Conservation (phyloP, 176 grass and related monocot genomes). For the Tillandsia leiboldiana region DNA sequence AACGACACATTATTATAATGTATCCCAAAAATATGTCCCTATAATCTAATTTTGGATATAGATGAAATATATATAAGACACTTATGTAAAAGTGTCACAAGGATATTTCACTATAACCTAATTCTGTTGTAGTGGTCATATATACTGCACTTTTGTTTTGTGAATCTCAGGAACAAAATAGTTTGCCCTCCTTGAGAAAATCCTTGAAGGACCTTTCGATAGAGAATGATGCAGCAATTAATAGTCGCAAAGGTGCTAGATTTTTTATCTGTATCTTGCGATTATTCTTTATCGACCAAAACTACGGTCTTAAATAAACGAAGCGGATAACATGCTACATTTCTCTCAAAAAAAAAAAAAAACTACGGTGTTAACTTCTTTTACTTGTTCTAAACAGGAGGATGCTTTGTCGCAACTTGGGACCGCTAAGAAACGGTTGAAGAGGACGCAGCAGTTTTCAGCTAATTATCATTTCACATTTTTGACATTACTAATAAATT, state of each 20-base stretch:
- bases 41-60: too few relatives aligned
- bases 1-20: too few relatives aligned
- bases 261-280: slow-evolving; percentile 2
- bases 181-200: slow-evolving; percentile 51
- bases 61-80: too few relatives aligned
- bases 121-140: not conserved
- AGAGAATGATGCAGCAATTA: slow-evolving; percentile 91
- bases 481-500: not conserved
- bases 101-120: too few relatives aligned
- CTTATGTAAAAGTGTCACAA: too few relatives aligned
- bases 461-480: slow-evolving; percentile 4
- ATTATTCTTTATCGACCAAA: slow-evolving; percentile 8
- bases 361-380: not conserved
- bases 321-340: too few relatives aligned
- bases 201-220: slow-evolving; percentile 58
- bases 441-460: slow-evolving; percentile 77
- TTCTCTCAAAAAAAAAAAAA: not conserved
- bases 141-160: not conserved
- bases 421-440: slow-evolving; percentile 75
- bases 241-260: slow-evolving; percentile 60
- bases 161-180: slow-evolving; percentile 51
- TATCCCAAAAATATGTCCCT: too few relatives aligned
- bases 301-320: not conserved
- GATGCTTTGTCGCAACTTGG: slow-evolving; percentile 84
- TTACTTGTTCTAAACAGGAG: slow-evolving; percentile 46